Evolutionary conservation across 257 asterid genomes (phyloP).

Genomic region (Agastache rugosa): DNA sequence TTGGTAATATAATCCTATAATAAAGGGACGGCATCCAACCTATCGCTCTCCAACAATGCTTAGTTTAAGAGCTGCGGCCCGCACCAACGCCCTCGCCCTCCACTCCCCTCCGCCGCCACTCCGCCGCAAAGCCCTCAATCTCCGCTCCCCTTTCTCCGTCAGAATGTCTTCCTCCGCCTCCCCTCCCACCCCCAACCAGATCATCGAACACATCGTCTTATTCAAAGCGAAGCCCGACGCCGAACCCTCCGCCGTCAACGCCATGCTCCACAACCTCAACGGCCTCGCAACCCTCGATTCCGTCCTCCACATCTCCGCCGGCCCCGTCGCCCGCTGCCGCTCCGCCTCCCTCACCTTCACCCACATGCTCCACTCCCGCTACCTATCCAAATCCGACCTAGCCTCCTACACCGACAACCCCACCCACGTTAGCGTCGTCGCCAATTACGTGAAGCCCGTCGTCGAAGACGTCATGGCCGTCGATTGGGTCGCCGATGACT

Average conservation of each 20-base stretch:
- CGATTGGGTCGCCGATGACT: conserved; percentile 61
- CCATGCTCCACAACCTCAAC: conserved; percentile 75
- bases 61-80: conserved; percentile 38
- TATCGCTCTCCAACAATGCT: conserved; percentile 37
- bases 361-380: conserved; percentile 90
- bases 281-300: conserved; percentile 63
- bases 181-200: conserved; percentile 42
- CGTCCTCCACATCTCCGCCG: conserved; percentile 80
- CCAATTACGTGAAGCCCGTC: conserved; percentile 49
- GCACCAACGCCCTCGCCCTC: conserved; percentile 40
- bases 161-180: conserved; percentile 46
- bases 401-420: conserved; percentile 61
- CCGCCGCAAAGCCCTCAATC: conserved; percentile 41
- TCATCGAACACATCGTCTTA: conserved; percentile 88
- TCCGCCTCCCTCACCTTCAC: conserved; percentile 71
- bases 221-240: conserved; percentile 66
- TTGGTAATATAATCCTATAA: too few relatives aligned
- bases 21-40: not conserved
- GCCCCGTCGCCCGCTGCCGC: conserved; percentile 64
- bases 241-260: conserved; percentile 59
- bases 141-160: conserved; percentile 31
- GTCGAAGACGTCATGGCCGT: conserved; percentile 70
- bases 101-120: conserved; percentile 32
- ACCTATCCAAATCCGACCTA: conserved; percentile 65
- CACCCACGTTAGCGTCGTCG: conserved; percentile 55